Evolutionary conservation across 805 yeast genomes (phyloP).

Genomic region (Saccharomycopsis sp.): DNA sequence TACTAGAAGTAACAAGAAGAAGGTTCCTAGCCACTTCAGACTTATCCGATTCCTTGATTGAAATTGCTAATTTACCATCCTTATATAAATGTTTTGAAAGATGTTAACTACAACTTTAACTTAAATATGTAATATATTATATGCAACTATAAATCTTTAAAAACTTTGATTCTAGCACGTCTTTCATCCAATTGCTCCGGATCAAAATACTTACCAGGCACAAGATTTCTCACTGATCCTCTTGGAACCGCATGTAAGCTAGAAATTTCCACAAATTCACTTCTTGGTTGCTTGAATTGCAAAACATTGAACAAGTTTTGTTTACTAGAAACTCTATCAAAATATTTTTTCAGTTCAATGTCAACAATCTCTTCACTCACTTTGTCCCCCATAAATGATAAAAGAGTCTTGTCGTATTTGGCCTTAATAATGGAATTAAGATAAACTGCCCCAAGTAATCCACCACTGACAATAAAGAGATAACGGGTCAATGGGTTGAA

Average conservation of each 20-base stretch:
- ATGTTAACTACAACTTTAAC: too few species aligned
- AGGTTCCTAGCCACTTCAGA: conserved; percentile 53
- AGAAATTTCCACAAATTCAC: conserved; percentile 15
- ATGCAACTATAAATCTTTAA: conserved; percentile 15
- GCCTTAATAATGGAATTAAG: conserved; percentile 7
- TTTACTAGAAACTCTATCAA: conserved; percentile 1
- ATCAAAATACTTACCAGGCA: conserved; percentile 14
- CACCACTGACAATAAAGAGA: conserved; percentile 8
- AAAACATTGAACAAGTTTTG: conserved; percentile 12
- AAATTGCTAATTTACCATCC: conserved; percentile 87
- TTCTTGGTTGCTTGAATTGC: conserved; percentile 17
- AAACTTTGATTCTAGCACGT: conserved; percentile 16
- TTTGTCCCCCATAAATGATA: conserved; percentile 10
- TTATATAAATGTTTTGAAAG: conserved; percentile 87
- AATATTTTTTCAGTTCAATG: conserved; percentile 2
- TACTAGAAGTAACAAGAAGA: conserved; percentile 58
- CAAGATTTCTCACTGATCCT: conserved; percentile 14
- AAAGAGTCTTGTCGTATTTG: conserved; percentile 7
- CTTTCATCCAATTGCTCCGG: conserved; percentile 14
- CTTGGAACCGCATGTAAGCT: conserved; percentile 10
- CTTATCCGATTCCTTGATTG: conserved; percentile 49
- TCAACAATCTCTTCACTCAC: conserved; percentile 2
- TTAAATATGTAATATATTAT: not conserved
- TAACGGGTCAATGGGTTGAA: conserved; percentile 7
- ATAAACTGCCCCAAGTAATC: conserved; percentile 7